Base-by-base conservation (phyloP, 257 asterid genomes). In the Linaria vulgaris region DNA sequence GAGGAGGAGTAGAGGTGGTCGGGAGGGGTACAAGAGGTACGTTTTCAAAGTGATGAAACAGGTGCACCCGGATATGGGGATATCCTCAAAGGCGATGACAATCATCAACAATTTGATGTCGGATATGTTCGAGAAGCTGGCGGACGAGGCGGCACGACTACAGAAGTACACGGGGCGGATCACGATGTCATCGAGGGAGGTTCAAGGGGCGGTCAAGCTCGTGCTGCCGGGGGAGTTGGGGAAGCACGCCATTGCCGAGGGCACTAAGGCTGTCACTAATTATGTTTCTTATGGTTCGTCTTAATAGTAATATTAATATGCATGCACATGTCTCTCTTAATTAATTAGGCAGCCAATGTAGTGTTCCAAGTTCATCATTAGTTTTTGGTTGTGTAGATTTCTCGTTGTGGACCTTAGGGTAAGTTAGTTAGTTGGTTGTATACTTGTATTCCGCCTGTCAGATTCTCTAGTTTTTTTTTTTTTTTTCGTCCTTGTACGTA, bases 171-270 rank as follows among this genome's bases (percentile, higher is more conserved):
- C 76, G 7, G 72, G 79, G 53, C 68, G 80, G 66, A 21, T 54
- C 27, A 88, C 98, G 7, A 62, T 91, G 68, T 72, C 96, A 53
- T 73, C 95, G 3, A 49, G 88, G 75, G 98, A 91, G 74, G 63
- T 91, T 13, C 95, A 88, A 50, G 92, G 75, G 60, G 98, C 96
- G 22, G 96, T 88, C 52, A 91, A 86, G 82, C 73, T 88, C 66
- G 86, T 88, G 51, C 56, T 91, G 61, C 96, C 94, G 0, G 98
- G 96, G 39, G 96, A 91, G 47, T 69, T 91, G 17, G 95, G 94
- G 50, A 83, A 78, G 66, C 96, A 91, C 60, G 96, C 98, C 6
- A 64, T 86, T 41, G 90, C 87, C 0, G 96, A 88, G 75, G 96
- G 96, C 0, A 58, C 82, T 0, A 91, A 91, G 62, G 96, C 98